Evolutionary conservation across 495 filamentous ascomycete genomes (phyloP).

Genomic region (Lophiotrema nucula): DNA sequence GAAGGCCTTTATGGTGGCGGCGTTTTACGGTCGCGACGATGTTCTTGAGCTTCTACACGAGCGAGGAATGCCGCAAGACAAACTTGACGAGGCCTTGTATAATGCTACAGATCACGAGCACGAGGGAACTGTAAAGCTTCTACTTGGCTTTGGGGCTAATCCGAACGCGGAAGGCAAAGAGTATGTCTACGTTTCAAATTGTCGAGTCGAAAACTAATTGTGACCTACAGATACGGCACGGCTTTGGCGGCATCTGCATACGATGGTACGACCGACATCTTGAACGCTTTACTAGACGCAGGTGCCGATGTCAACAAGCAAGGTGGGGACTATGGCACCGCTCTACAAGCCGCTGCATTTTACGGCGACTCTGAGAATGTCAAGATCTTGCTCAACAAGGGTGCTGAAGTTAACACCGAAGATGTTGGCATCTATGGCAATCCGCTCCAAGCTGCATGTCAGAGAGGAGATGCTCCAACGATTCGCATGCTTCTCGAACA

Average conservation of each 20-base stretch:
- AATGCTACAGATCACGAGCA: conserved; percentile 16
- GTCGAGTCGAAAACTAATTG: background rate
- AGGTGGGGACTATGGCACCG: conserved; percentile 26
- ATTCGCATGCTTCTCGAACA: conserved; percentile 15
- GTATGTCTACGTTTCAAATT: background rate
- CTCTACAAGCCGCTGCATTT: conserved; percentile 28
- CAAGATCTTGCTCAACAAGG: conserved; percentile 13
- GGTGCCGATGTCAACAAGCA: conserved; percentile 27
- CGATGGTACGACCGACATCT: conserved; percentile 13
- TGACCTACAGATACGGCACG: conserved; percentile 17
- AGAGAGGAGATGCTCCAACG: background rate
- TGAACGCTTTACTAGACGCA: conserved; percentile 16
- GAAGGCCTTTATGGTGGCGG: conserved; percentile 17
- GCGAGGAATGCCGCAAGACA: conserved; percentile 3
- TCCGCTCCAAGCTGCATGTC: conserved; percentile 22
- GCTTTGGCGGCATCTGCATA: conserved; percentile 22
- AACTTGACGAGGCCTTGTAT: conserved; percentile 19
- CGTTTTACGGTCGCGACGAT: conserved; percentile 19
- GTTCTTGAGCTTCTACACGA: conserved; percentile 13
- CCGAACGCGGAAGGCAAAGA: conserved; percentile 21
- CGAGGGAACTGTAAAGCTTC: conserved; percentile 17
- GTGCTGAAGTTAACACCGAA: conserved; percentile 13
- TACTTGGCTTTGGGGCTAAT: conserved; percentile 22
- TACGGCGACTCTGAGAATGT: conserved; percentile 13
- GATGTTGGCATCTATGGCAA: conserved; percentile 8